Evolutionary conservation across 441 rosid genomes (phyloP).

Genomic region (Croton setiger): DNA sequence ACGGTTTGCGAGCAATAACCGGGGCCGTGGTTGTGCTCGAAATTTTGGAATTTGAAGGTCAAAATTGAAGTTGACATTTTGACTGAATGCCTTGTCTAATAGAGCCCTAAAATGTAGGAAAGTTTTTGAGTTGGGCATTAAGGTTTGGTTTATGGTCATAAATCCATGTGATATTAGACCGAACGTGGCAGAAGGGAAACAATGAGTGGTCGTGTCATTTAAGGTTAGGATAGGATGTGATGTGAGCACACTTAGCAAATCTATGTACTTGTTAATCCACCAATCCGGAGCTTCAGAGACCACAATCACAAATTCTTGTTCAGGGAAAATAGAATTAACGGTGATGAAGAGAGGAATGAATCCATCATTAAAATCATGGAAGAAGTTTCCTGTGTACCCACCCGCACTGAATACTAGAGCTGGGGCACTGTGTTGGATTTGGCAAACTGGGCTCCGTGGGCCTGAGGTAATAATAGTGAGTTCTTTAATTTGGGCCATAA

Average conservation of each 20-base stretch:
- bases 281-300: slow-evolving; percentile 33
- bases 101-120: slow-evolving; percentile 39
- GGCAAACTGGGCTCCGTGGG: slow-evolving; percentile 25
- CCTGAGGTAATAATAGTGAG: slow-evolving; percentile 34
- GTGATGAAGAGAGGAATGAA: slow-evolving; percentile 64
- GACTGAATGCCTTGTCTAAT: slow-evolving; percentile 34
- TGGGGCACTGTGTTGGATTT: slow-evolving; percentile 37
- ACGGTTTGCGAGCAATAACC: background rate
- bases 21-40: slow-evolving; percentile 12
- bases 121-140: slow-evolving; percentile 35
- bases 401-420: slow-evolving; percentile 55
- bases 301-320: slow-evolving; percentile 39
- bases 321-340: slow-evolving; percentile 27
- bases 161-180: slow-evolving; percentile 60
- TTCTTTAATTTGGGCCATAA: slow-evolving; percentile 42
- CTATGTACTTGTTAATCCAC: slow-evolving; percentile 49
- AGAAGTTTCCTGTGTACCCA: slow-evolving; percentile 66
- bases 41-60: slow-evolving; percentile 13
- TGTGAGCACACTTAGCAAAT: slow-evolving; percentile 34
- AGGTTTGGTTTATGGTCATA: slow-evolving; percentile 33
- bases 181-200: slow-evolving; percentile 39
- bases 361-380: slow-evolving; percentile 59
- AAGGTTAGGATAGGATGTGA: slow-evolving; percentile 40
- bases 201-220: slow-evolving; percentile 40
- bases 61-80: slow-evolving; percentile 13